Base-by-base conservation (phyloP, 2,329 filamentous ascomycete species). In the Penicillium sp. region DNA sequence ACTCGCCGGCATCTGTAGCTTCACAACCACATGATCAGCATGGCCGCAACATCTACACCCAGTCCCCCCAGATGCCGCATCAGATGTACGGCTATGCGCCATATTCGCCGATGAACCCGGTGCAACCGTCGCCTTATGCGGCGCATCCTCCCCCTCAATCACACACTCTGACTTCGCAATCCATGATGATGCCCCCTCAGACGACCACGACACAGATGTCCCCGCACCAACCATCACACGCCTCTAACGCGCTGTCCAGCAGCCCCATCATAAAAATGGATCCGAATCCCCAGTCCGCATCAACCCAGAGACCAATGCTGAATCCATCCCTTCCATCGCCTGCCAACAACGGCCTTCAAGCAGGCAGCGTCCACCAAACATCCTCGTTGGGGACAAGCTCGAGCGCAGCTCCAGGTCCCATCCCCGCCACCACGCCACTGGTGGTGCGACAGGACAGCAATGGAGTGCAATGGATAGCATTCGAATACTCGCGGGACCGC, bases 401-500 rank as follows among this genome's bases (percentile, higher is more conserved):
- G 11, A 97, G 93, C 72, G 93, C 94, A 38, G 95, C 95, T 0
- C 95, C 95, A 6, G 95, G 95, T 2, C 95, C 95, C 0, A 99
- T 99, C 70, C 95, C 95, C 13, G 95, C 95, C 0, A 99, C 95
- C 2, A 98, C 95, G 0, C 95, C 95, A 0, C 82, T 97, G 8
- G 93, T 98, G 8, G 94, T 98, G 26, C 84, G 93, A 67, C 94
- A 98, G 78, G 95, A 98, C 71, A 90, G 92, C 73, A 98, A 97
- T 68, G 95, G 95, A 8, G 94, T 98, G 6, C 95, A 98, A 77
- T 98, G 95, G 95, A 98, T 98, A 72, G 93, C 93, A 0, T 99
- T 98, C 65, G 95, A 99, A 77, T 99, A 99, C 76, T 98, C 94
- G 11, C 88, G 94, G 62, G 94, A 99, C 74, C 86, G 94, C 49